phyloP scores from a whole-genome alignment of 345 rosid genomes.

The Psidium friedrichsthalianum region DNA sequence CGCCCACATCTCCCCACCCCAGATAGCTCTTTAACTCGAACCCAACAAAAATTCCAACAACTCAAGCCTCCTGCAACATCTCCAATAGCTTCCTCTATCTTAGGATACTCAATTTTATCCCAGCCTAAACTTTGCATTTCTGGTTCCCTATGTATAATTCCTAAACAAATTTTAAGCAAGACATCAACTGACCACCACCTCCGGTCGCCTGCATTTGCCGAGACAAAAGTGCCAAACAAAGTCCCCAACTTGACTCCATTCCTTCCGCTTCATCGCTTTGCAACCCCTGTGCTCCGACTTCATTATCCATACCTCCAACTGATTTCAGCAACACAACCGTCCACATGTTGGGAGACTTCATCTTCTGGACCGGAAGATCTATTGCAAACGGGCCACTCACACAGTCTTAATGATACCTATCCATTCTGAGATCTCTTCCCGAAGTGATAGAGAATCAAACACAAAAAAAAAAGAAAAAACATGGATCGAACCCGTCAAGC shows the following conservation, averaged over 20 bases:
- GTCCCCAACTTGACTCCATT: conserved; percentile 28
- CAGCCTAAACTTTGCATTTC: conserved; percentile 80
- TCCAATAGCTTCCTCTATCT: conserved; percentile 70
- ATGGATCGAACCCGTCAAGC: conserved; percentile 58
- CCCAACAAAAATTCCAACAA: conserved; percentile 58
- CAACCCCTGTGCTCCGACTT: conserved; percentile 1
- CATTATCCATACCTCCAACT: conserved; percentile 3
- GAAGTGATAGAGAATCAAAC: conserved; percentile 61
- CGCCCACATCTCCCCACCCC: conserved; percentile 80
- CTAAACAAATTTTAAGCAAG: conserved; percentile 51
- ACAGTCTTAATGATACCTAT: conserved; percentile 53
- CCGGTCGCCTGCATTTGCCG: conserved; percentile 48
- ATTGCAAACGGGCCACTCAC: conserved; percentile 74
- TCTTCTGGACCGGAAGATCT: conserved; percentile 48
- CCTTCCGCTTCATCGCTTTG: conserved; percentile 5
- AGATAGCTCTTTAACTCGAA: conserved; percentile 58
- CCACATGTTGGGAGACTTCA: conserved; percentile 74
- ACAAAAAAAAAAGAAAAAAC: too few species aligned
- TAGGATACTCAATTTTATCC: conserved; percentile 64
- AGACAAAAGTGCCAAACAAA: conserved; percentile 40
- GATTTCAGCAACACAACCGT: conserved; percentile 35
- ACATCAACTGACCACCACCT: conserved; percentile 53
- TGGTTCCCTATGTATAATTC: conserved; percentile 68
- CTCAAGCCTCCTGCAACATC: conserved; percentile 71
- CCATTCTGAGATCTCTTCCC: conserved; percentile 72